Conservation (phyloP, 2,329 filamentous ascomycete species). For the Plectosphaerella plurivora region DNA sequence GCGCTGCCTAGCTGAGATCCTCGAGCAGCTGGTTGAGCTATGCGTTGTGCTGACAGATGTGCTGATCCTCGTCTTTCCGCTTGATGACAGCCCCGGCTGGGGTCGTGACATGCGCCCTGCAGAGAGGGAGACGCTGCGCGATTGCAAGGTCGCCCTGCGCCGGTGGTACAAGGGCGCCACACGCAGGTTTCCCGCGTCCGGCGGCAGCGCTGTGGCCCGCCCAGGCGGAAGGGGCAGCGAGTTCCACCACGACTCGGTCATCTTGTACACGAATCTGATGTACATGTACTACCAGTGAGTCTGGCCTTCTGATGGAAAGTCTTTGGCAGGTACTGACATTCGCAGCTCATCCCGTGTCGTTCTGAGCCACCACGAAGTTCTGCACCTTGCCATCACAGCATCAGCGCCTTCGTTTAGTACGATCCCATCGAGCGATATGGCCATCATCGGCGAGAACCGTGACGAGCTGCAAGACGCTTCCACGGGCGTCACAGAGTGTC, state of each 20-base stretch:
- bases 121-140: conserved; percentile 23
- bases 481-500: conserved; percentile 36
- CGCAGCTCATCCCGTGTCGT: conserved; percentile 35
- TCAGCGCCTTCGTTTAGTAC: conserved; percentile 26
- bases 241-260: conserved; percentile 34
- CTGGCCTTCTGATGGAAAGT: not conserved
- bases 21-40: conserved; percentile 40
- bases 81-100: conserved; percentile 36
- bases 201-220: conserved; percentile 21
- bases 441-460: conserved; percentile 32
- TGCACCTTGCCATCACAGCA: conserved; percentile 36
- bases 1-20: conserved; percentile 34
- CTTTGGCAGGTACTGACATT: conserved; percentile 5
- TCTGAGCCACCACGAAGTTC: conserved; percentile 41
- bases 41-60: conserved; percentile 42
- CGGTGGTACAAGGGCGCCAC: conserved; percentile 35
- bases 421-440: conserved; percentile 22
- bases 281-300: conserved; percentile 49
- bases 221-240: conserved; percentile 17
- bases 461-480: conserved; percentile 40
- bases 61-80: conserved; percentile 37
- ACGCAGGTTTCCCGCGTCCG: conserved; percentile 32
- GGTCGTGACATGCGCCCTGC: conserved; percentile 25
- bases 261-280: conserved; percentile 41
- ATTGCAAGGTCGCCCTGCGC: conserved; percentile 29